phyloP scores from a whole-genome alignment of 805 yeast genomes.

The Wickerhamia fluorescens region DNA sequence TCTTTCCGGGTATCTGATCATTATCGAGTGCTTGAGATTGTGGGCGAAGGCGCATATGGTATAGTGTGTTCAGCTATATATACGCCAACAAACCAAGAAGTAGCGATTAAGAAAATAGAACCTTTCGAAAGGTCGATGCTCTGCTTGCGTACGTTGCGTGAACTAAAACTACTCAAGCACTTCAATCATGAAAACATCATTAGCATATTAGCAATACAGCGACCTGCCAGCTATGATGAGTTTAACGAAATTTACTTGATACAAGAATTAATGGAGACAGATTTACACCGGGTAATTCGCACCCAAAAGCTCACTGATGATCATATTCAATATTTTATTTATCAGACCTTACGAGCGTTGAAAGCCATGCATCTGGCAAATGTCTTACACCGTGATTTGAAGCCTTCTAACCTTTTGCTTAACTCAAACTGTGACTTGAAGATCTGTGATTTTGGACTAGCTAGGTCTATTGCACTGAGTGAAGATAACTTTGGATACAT shows the following conservation, averaged over 20 bases:
- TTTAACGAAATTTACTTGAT: slow-evolving; percentile 85
- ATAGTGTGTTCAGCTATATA: slow-evolving; percentile 87
- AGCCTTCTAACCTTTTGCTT: slow-evolving; percentile 79
- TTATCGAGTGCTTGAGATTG: slow-evolving; percentile 75
- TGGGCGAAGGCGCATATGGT: slow-evolving; percentile 97
- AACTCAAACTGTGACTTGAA: slow-evolving; percentile 93
- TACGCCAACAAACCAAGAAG: slow-evolving; percentile 76
- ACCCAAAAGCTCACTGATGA: slow-evolving; percentile 83
- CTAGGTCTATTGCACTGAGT: slow-evolving; percentile 55
- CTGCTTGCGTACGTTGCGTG: slow-evolving; percentile 83
- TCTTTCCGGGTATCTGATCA: slow-evolving; percentile 83
- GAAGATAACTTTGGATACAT: slow-evolving; percentile 71
- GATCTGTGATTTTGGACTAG: slow-evolving; percentile 91
- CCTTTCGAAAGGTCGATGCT: slow-evolving; percentile 89
- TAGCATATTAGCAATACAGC: slow-evolving; percentile 80
- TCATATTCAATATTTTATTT: slow-evolving; percentile 88
- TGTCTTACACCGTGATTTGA: slow-evolving; percentile 87
- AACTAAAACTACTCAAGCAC: slow-evolving; percentile 79
- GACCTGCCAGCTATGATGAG: slow-evolving; percentile 66
- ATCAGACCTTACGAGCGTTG: slow-evolving; percentile 84
- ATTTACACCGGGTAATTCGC: slow-evolving; percentile 71
- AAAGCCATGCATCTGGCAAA: slow-evolving; percentile 92
- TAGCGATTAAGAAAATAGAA: slow-evolving; percentile 92
- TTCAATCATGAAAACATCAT: slow-evolving; percentile 93
- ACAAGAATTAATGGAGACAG: slow-evolving; percentile 86